Conservation (phyloP, 78 protist species). For the Trichosphaerium sp. region DNA sequence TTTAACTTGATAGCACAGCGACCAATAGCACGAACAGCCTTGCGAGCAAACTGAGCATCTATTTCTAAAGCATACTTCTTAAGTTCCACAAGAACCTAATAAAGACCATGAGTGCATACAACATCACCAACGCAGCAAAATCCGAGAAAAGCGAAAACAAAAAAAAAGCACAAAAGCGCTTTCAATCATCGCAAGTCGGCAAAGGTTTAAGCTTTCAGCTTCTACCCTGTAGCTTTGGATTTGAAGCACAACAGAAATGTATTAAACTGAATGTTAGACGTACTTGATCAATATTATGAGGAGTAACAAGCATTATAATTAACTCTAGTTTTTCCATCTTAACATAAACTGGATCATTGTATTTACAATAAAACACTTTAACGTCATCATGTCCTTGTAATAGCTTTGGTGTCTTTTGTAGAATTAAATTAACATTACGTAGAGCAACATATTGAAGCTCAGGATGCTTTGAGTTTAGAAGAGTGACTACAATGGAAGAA, state of each 20-base stretch:
- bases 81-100: constrained; percentile 68
- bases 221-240: too few relatives aligned
- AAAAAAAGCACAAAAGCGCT: too few relatives aligned
- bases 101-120: too few relatives aligned
- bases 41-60: constrained; percentile 85
- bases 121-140: too few relatives aligned
- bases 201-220: too few relatives aligned
- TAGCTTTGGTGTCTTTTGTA: constrained; percentile 63
- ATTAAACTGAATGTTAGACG: too few relatives aligned
- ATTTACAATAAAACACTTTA: constrained; percentile 84
- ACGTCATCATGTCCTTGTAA: constrained; percentile 52
- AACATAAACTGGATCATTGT: constrained; percentile 91
- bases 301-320: constrained; percentile 62
- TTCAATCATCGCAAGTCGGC: too few relatives aligned
- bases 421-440: constrained; percentile 73
- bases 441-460: constrained; percentile 90
- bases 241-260: too few relatives aligned
- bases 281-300: constrained; percentile 55
- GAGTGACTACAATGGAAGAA: constrained; percentile 43
- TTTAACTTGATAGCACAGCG: constrained; percentile 76
- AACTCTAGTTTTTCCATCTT: constrained; percentile 92
- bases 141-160: too few relatives aligned
- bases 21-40: constrained; percentile 76
- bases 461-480: constrained; percentile 48
- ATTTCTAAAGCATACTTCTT: constrained; percentile 78